Percentiles rank a stretch among this genome's conserved stretches.
Conservation (phyloP, 352 stramenopile species). For the Chrysophaeum taylorii region DNA sequence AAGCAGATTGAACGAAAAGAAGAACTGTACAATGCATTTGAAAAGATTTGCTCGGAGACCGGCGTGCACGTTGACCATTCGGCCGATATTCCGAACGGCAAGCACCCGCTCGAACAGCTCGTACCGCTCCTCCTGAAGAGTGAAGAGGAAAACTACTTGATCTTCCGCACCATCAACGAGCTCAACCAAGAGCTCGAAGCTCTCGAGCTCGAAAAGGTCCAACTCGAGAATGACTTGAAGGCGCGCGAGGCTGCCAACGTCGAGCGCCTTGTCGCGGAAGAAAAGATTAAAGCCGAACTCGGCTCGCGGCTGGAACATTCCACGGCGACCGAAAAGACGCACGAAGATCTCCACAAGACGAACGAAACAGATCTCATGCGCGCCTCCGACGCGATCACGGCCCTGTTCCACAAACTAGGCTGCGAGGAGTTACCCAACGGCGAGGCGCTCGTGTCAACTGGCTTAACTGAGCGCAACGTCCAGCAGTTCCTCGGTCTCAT, state of each 20-base stretch:
- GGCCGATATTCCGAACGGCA: not conserved
- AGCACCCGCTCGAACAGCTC: slow-evolving; percentile 28
- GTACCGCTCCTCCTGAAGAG: slow-evolving; percentile 19
- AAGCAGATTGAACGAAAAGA: slow-evolving; percentile 9
- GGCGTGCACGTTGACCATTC: not conserved
- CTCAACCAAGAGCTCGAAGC: slow-evolving; percentile 19
- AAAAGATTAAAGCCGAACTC: not conserved
- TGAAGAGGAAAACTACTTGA: slow-evolving; percentile 24
- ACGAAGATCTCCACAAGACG: not conserved
- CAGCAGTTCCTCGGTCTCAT: slow-evolving; percentile 27
- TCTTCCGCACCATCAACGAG: slow-evolving; percentile 26
- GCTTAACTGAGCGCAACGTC: slow-evolving; percentile 23
- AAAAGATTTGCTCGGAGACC: slow-evolving; percentile 10
- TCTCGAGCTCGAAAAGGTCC: slow-evolving; percentile 18
- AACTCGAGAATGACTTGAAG: slow-evolving; percentile 17
- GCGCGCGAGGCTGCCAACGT: not conserved
- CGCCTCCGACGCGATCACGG: not conserved
- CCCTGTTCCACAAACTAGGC: not conserved
- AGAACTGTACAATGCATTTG: not conserved
- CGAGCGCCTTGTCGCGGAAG: not conserved
- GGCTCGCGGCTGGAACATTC: not conserved
- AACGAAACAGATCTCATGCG: not conserved
- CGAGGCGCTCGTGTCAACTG: not conserved
- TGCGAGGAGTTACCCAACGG: not conserved
- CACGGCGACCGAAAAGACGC: not conserved